These are phyloP conservation scores for Whalleya microplaca DNA, from an alignment of 2,329 filamentous ascomycete species.

Conservation along the genomic window DNA sequence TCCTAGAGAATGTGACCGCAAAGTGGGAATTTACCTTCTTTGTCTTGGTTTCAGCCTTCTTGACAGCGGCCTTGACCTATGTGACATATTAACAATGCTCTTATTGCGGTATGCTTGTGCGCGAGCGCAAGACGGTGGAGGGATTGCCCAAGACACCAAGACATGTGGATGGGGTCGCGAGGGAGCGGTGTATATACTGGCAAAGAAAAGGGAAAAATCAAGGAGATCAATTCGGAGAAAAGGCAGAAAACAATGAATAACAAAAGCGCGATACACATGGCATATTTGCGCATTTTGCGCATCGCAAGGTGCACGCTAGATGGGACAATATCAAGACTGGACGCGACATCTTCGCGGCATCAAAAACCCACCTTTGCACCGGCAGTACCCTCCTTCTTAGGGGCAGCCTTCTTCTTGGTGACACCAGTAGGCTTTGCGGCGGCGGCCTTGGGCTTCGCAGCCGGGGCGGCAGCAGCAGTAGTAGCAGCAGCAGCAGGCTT, in stretches of 20 bases:
- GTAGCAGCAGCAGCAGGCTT: too few species aligned
- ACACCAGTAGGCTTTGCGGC: conserved; percentile 37
- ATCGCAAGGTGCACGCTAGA: background rate
- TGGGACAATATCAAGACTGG: background rate
- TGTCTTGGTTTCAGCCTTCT: conserved; percentile 35
- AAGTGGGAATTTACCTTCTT: conserved; percentile 9
- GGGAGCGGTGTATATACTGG: background rate
- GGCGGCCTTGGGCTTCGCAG: conserved; percentile 28
- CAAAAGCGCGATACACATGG: too few species aligned
- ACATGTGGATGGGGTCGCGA: background rate
- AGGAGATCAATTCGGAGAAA: too few species aligned
- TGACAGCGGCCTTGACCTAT: conserved; percentile 37
- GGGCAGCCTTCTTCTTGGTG: conserved; percentile 38
- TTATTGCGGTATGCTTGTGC: background rate
- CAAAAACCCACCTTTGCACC: conserved; percentile 35
- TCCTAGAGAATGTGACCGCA: background rate
- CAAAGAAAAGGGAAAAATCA: background rate
- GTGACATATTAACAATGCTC: conserved; percentile 22
- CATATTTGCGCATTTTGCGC: background rate
- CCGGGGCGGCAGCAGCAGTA: conserved; percentile 21
- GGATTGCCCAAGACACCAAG: too few species aligned
- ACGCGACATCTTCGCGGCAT: background rate
- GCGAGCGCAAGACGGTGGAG: background rate
- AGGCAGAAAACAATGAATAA: background rate
- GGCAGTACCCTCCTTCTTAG: conserved; percentile 38